Evolutionary conservation across 1,284 basidiomycete genomes (phyloP).

Genomic region (Rhodotorula sp.): DNA sequence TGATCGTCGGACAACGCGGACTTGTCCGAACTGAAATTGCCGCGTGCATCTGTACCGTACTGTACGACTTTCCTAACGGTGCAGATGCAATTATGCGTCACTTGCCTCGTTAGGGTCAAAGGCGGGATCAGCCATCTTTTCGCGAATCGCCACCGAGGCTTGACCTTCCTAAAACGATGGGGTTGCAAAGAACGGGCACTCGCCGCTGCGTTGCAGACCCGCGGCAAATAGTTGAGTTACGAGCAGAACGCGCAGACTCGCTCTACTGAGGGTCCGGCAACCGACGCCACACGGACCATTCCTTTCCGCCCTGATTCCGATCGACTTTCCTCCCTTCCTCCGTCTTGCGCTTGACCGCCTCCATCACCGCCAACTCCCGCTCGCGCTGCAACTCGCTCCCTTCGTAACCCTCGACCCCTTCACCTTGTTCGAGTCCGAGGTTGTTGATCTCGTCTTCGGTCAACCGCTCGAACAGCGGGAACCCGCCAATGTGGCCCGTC

Average conservation of each 20-base stretch:
- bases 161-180: no score
- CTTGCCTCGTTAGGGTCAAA: no score
- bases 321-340: conserved; percentile 98
- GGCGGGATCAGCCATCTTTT: no score
- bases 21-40: no score
- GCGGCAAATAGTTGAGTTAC: no score
- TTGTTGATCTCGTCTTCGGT: conserved; percentile 68
- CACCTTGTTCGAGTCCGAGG: conserved; percentile 33
- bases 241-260: background rate
- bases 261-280: conserved; percentile 33
- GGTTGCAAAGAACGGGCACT: no score
- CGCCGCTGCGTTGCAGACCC: no score
- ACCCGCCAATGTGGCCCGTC: conserved; percentile 77
- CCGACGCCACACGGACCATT: conserved; percentile 42
- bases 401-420: conserved; percentile 29
- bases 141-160: no score
- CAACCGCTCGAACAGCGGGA: conserved; percentile 82
- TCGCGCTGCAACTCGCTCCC: conserved; percentile 49
- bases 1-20: no score
- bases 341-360: conserved; percentile 78
- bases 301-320: conserved; percentile 74
- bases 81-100: no score
- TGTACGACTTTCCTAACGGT: no score
- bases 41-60: no score
- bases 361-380: conserved; percentile 66